Conservation (phyloP, 495 filamentous ascomycete species). For the Penicillium argentinense region DNA sequence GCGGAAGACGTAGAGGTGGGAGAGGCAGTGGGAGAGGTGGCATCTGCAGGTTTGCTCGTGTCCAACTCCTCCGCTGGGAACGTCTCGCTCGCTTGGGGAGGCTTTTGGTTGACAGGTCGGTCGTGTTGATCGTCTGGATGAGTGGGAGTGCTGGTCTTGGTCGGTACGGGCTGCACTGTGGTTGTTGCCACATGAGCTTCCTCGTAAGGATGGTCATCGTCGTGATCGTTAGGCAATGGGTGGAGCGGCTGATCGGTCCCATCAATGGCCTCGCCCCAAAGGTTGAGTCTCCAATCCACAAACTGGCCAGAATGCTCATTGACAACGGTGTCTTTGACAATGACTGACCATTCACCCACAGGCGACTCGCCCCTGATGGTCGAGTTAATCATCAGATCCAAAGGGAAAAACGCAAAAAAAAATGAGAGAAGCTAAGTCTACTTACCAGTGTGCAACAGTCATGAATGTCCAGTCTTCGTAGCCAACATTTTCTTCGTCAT, state of each 20-base stretch:
- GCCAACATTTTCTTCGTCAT: constrained; percentile 64
- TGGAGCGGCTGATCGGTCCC: constrained; percentile 65
- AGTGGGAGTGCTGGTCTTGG: constrained; percentile 41
- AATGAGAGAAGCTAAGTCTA: constrained; percentile 3
- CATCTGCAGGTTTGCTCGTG: constrained; percentile 15
- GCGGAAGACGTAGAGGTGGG: constrained; percentile 44
- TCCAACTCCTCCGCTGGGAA: constrained; percentile 25
- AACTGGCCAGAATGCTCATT: constrained; percentile 78
- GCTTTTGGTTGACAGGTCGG: constrained; percentile 69
- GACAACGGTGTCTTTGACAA: constrained; percentile 81
- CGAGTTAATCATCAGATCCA: constrained; percentile 15
- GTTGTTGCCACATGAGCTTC: constrained; percentile 54
- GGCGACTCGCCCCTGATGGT: constrained; percentile 78
- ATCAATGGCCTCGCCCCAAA: constrained; percentile 90
- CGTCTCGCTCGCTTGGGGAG: constrained; percentile 37
- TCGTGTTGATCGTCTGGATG: constrained; percentile 70
- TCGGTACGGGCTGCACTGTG: constrained; percentile 45
- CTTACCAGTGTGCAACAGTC: constrained; percentile 94
- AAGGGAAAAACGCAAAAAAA: too few species aligned
- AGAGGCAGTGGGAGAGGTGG: constrained; percentile 30
- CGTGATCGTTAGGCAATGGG: constrained; percentile 80
- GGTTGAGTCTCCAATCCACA: constrained; percentile 87
- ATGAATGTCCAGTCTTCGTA: constrained; percentile 99
- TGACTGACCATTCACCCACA: constrained; percentile 82
- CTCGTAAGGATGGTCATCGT: constrained; percentile 76